These are phyloP conservation scores for Vaccinium macrocarpon DNA, from an alignment of 148 eudicot genomes.

Conservation along the genomic window DNA sequence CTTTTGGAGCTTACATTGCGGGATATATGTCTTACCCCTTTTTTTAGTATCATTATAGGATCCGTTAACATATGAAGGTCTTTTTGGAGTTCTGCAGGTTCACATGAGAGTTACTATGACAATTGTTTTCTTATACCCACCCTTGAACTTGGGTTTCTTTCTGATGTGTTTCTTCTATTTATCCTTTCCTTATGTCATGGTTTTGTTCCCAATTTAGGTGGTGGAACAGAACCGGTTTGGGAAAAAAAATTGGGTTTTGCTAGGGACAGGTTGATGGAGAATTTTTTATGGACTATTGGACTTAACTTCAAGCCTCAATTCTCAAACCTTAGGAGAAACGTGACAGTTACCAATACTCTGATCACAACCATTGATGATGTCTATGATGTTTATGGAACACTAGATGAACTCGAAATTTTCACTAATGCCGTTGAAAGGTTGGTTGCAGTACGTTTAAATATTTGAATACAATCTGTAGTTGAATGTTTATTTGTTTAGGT, in stretches of 20 bases:
- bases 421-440: background rate
- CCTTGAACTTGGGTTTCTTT: too few species aligned
- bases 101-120: too few species aligned
- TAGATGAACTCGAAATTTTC: background rate
- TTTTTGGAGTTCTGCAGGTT: too few species aligned
- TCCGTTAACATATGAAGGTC: too few species aligned
- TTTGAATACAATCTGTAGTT: background rate
- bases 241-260: background rate
- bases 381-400: constrained; percentile 1
- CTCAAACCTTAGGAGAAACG: background rate
- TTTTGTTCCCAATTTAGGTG: background rate
- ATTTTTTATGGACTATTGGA: background rate
- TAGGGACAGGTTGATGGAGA: constrained; percentile 15
- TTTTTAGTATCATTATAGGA: too few species aligned
- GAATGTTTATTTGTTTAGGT: background rate
- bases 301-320: background rate
- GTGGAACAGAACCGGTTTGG: background rate
- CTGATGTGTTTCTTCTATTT: background rate
- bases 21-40: too few species aligned
- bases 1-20: too few species aligned
- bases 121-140: too few species aligned
- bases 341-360: background rate
- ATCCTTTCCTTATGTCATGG: background rate
- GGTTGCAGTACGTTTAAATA: background rate
- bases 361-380: background rate